Evolutionary conservation across 2,329 filamentous ascomycete species (phyloP).

Genomic region (Fusarium cicatricum): DNA sequence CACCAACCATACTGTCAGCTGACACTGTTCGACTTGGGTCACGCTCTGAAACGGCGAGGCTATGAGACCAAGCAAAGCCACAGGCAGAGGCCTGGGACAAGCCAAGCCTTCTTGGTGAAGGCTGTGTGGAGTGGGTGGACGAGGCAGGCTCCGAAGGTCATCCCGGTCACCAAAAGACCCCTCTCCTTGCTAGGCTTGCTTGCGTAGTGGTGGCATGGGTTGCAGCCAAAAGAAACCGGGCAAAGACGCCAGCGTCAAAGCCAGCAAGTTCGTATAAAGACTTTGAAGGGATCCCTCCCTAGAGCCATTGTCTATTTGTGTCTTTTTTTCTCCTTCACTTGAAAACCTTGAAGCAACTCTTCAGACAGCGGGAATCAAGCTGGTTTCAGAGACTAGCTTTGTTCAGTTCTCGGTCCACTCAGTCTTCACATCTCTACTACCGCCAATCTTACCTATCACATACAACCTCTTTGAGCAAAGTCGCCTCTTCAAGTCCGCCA

Average conservation of each 20-base stretch:
- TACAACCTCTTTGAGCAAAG: slow-evolving; percentile 1
- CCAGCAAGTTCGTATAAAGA: slow-evolving; percentile 36
- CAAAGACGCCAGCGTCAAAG: slow-evolving; percentile 36
- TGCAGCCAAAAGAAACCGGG: slow-evolving; percentile 39
- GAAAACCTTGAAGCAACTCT: not conserved
- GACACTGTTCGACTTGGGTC: slow-evolving; percentile 14
- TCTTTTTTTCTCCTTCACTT: slow-evolving; percentile 13
- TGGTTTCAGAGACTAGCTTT: not conserved
- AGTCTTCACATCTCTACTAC: not conserved
- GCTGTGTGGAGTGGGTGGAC: slow-evolving; percentile 32
- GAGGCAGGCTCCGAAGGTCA: slow-evolving; percentile 31
- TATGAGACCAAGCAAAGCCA: slow-evolving; percentile 23
- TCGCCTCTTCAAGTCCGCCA: slow-evolving; percentile 32
- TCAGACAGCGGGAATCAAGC: not conserved
- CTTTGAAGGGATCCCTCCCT: slow-evolving; percentile 28
- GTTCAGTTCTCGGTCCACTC: not conserved
- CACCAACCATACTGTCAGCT: slow-evolving; percentile 13
- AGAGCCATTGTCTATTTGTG: slow-evolving; percentile 4
- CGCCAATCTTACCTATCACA: slow-evolving; percentile 5
- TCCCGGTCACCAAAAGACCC: slow-evolving; percentile 25
- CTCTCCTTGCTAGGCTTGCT: slow-evolving; percentile 35
- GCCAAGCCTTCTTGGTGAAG: not conserved
- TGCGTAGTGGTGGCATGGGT: slow-evolving; percentile 35
- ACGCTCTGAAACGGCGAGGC: slow-evolving; percentile 16
- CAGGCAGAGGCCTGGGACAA: slow-evolving; percentile 4